Conservation (phyloP, 305 asterid species). For the Striga hermonthica region DNA sequence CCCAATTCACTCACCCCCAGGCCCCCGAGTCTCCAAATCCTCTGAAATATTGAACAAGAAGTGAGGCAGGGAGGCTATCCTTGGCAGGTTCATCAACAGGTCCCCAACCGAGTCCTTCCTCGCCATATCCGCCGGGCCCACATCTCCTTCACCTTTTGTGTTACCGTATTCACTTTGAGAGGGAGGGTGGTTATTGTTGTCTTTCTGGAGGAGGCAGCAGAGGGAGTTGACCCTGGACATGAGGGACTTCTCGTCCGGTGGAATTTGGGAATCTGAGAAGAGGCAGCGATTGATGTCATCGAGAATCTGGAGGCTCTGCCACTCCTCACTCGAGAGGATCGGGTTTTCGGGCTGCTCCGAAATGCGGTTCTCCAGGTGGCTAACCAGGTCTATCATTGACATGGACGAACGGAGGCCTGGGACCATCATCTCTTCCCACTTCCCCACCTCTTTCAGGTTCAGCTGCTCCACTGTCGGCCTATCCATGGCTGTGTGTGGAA, state of each 20-base stretch:
- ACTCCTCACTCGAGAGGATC: conserved; percentile 68
- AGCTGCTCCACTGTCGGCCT: conserved; percentile 38
- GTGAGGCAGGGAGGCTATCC: conserved; percentile 67
- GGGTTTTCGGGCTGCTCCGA: conserved; percentile 62
- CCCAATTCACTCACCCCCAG: conserved; percentile 40
- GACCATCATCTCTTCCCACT: conserved; percentile 74
- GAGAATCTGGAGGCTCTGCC: conserved; percentile 61
- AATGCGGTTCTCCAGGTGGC: conserved; percentile 70
- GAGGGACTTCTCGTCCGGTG: conserved; percentile 64
- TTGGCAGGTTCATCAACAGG: conserved; percentile 55
- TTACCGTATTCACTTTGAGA: conserved; percentile 31
- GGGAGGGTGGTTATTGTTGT: conserved; percentile 30
- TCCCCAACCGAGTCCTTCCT: conserved; percentile 73
- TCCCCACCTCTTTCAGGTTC: conserved; percentile 52
- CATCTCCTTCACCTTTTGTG: not conserved
- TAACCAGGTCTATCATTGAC: conserved; percentile 88
- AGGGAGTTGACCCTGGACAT: conserved; percentile 89
- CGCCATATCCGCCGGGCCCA: conserved; percentile 37
- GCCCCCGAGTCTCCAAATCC: conserved; percentile 44
- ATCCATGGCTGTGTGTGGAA: conserved; percentile 42
- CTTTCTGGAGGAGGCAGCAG: conserved; percentile 91
- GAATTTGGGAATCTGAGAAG: conserved; percentile 54
- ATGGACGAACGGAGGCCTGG: conserved; percentile 75
- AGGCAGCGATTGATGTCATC: conserved; percentile 66
- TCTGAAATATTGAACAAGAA: conserved; percentile 54